phyloP scores from a whole-genome alignment of 176 grass and related monocot species.

The Alopecurus myosuroides region DNA sequence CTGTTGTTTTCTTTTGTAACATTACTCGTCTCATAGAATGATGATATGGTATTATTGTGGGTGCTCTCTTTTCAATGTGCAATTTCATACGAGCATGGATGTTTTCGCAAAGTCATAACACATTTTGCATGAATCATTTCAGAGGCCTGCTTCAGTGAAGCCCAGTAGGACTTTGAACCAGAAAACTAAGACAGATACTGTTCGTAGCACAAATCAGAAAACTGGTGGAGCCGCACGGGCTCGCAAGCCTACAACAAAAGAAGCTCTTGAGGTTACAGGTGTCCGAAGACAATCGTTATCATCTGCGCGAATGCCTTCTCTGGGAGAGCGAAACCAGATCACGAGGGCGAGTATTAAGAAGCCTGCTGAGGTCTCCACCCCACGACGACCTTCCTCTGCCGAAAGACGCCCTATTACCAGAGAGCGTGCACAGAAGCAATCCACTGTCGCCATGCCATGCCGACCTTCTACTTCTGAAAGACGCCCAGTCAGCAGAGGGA shows the following conservation, averaged over 20 bases:
- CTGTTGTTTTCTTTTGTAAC: background rate
- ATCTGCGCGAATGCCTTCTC: slow-evolving; percentile 2
- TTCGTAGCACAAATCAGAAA: slow-evolving; percentile 33
- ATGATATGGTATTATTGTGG: background rate
- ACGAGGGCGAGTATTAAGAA: slow-evolving; percentile 27
- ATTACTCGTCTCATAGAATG: background rate
- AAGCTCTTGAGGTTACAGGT: slow-evolving; percentile 23
- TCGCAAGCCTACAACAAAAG: slow-evolving; percentile 23
- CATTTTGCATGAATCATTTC: slow-evolving; percentile 30
- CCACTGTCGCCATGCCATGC: slow-evolving; percentile 1
- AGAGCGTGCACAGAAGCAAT: slow-evolving; percentile 30
- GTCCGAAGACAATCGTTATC: slow-evolving; percentile 35
- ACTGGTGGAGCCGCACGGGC: background rate
- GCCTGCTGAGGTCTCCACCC: slow-evolving; percentile 22
- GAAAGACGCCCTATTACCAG: slow-evolving; percentile 27
- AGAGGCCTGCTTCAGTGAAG: slow-evolving; percentile 38
- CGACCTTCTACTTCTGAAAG: slow-evolving; percentile 44
- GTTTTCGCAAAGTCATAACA: slow-evolving; percentile 26
- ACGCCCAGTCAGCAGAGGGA: slow-evolving; percentile 28
- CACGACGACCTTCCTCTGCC: slow-evolving; percentile 31
- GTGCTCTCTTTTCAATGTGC: background rate
- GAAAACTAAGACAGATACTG: slow-evolving; percentile 38
- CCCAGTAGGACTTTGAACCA: slow-evolving; percentile 27
- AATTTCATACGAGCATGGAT: background rate
- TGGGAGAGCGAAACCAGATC: slow-evolving; percentile 16